A percentile compares a stretch with the other conserved stretches of the same genome.
phyloP scores from a whole-genome alignment of 176 grass and related monocot species.

The Echinochloa phyllopogon region DNA sequence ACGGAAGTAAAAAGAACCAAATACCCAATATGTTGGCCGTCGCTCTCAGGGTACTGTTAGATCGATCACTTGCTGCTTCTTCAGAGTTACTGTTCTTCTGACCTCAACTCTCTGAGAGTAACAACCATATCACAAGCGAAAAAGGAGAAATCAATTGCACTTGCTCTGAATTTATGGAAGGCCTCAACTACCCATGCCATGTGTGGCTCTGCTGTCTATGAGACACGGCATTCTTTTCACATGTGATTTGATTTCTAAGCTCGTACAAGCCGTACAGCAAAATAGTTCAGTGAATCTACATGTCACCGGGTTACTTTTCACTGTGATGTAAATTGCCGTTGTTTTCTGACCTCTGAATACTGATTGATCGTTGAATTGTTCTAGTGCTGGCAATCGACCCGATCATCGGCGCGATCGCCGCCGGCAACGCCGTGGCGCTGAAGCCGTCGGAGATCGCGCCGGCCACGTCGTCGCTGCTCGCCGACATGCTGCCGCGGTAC shows the following conservation, averaged over 20 bases:
- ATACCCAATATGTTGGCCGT: background rate
- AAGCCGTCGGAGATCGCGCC: conserved; percentile 88
- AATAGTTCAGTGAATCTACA: too few relatives aligned
- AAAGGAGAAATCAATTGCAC: background rate
- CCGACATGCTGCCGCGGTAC: conserved; percentile 66
- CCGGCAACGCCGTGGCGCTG: conserved; percentile 75
- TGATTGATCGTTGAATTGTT: background rate
- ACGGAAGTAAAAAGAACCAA: too few relatives aligned
- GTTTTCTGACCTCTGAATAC: background rate
- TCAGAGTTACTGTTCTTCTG: background rate
- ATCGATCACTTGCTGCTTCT: background rate
- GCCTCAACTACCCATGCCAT: background rate
- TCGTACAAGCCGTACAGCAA: too few relatives aligned
- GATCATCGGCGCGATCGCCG: conserved; percentile 74
- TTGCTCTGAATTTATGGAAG: background rate
- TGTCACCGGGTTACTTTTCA: background rate
- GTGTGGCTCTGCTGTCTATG: background rate
- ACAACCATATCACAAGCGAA: background rate
- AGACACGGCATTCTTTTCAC: background rate
- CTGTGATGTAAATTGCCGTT: background rate
- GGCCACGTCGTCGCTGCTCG: conserved; percentile 69
- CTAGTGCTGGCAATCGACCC: conserved; percentile 79
- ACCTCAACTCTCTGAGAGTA: background rate
- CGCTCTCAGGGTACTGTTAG: too few relatives aligned
- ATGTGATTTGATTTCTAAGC: background rate